These are phyloP conservation scores for Backusella tarrabulga DNA, from an alignment of 192 early-diverging fungal species.

Conservation along the genomic window DNA sequence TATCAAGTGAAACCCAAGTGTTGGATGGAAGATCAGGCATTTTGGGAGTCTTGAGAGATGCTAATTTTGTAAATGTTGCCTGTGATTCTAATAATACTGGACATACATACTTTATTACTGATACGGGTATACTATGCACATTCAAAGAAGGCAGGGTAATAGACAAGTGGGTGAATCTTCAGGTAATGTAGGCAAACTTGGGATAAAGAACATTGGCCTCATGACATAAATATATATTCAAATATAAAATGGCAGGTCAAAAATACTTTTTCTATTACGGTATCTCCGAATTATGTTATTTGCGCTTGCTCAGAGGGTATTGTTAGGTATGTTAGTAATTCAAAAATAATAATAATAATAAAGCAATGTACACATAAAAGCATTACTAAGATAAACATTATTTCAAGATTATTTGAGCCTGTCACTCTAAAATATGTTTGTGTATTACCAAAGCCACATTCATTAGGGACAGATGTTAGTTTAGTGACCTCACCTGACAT, in stretches of 20 bases:
- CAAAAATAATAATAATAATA: not conserved
- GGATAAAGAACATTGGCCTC: not conserved
- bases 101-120: conserved; percentile 66
- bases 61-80: conserved; percentile 69
- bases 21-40: conserved; percentile 70
- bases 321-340: conserved; percentile 46
- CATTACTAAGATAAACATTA: not conserved
- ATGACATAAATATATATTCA: not conserved
- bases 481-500: conserved; percentile 23
- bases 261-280: conserved; percentile 58
- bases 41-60: conserved; percentile 64
- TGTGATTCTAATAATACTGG: conserved; percentile 42
- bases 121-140: conserved; percentile 62
- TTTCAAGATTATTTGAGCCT: conserved; percentile 67
- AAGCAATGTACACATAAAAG: not conserved
- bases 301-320: conserved; percentile 79
- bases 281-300: conserved; percentile 58
- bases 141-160: conserved; percentile 62
- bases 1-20: conserved; percentile 42
- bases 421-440: conserved; percentile 64
- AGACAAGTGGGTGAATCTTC: conserved; percentile 84
- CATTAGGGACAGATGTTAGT: conserved; percentile 57
- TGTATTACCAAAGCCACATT: conserved; percentile 71
- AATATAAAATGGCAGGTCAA: conserved; percentile 43
- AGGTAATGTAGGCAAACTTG: conserved; percentile 42